These are phyloP conservation scores for Emericellopsis terricola DNA, from an alignment of 495 filamentous ascomycete genomes.

Conservation along the genomic window DNA sequence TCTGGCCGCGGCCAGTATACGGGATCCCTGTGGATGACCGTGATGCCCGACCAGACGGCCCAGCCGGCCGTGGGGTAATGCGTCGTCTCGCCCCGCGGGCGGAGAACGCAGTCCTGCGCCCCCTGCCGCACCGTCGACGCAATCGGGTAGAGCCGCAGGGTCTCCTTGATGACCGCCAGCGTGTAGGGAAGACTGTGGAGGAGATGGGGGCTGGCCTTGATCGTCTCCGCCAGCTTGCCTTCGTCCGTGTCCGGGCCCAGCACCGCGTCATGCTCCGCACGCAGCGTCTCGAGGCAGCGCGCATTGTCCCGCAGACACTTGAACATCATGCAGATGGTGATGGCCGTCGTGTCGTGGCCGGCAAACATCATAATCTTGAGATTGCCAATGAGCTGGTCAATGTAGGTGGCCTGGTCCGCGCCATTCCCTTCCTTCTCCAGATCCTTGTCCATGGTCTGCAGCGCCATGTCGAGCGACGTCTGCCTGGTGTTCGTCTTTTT, in stretches of 20 bases:
- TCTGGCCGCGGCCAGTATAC: conserved; percentile 16
- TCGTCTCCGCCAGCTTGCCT: conserved; percentile 6
- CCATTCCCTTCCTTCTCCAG: not conserved
- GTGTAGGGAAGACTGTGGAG: conserved; percentile 27
- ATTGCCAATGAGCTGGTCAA: conserved; percentile 5
- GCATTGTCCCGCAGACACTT: conserved; percentile 25
- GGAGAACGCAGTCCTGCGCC: conserved; percentile 12
- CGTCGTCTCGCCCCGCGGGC: conserved; percentile 7
- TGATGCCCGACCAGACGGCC: conserved; percentile 13
- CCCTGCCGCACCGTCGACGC: conserved; percentile 12
- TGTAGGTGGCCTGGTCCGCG: not conserved
- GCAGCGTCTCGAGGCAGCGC: conserved; percentile 14
- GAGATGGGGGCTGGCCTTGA: conserved; percentile 16
- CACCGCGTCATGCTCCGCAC: conserved; percentile 26
- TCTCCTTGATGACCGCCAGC: conserved; percentile 30
- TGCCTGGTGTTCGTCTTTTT: too few relatives aligned
- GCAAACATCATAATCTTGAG: conserved; percentile 23
- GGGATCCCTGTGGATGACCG: conserved; percentile 14
- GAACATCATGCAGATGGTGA: conserved; percentile 17
- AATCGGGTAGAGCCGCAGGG: conserved; percentile 23
- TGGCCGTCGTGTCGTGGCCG: conserved; percentile 27
- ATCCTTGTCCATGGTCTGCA: not conserved
- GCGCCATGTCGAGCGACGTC: not conserved
- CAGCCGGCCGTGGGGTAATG: conserved; percentile 18
- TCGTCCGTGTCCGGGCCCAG: conserved; percentile 12